Evolutionary conservation across 108 stramenopile species (phyloP).

Genomic region (Craspedostauros australis): DNA sequence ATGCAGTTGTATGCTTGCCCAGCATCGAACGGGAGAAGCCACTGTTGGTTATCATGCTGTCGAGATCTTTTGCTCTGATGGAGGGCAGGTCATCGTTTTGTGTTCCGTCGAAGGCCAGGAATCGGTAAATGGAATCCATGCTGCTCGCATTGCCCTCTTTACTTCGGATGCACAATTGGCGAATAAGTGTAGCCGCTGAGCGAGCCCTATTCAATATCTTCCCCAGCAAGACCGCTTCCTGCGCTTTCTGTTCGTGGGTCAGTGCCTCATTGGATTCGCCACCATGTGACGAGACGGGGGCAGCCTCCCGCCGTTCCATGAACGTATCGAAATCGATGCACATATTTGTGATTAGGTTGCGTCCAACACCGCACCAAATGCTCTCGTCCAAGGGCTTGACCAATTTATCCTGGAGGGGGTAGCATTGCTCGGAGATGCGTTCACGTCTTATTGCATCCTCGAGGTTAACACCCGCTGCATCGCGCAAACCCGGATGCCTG

Average conservation of each 20-base stretch:
- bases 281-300: not conserved
- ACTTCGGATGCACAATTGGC: not conserved
- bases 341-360: conserved; percentile 13
- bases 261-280: not conserved
- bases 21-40: too few relatives aligned
- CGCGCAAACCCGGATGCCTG: conserved; percentile 2
- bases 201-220: not conserved
- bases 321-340: conserved; percentile 4
- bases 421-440: conserved; percentile 31
- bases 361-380: conserved; percentile 35
- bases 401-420: conserved; percentile 2
- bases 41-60: too few relatives aligned
- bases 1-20: too few relatives aligned
- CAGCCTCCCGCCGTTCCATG: not conserved
- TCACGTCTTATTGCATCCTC: conserved; percentile 11
- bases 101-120: too few relatives aligned
- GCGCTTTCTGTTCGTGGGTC: too few relatives aligned
- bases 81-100: too few relatives aligned
- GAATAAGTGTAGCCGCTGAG: not conserved
- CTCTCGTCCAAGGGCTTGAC: conserved; percentile 21
- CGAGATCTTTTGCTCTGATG: too few relatives aligned
- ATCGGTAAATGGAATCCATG: too few relatives aligned
- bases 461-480: conserved; percentile 5
- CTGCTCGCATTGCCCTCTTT: too few relatives aligned
- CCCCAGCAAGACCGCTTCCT: too few relatives aligned